Percentiles rank a stretch among this genome's conserved stretches.
Conservation (phyloP, 2,329 filamentous ascomycete genomes). For the Trichoderma sp. region DNA sequence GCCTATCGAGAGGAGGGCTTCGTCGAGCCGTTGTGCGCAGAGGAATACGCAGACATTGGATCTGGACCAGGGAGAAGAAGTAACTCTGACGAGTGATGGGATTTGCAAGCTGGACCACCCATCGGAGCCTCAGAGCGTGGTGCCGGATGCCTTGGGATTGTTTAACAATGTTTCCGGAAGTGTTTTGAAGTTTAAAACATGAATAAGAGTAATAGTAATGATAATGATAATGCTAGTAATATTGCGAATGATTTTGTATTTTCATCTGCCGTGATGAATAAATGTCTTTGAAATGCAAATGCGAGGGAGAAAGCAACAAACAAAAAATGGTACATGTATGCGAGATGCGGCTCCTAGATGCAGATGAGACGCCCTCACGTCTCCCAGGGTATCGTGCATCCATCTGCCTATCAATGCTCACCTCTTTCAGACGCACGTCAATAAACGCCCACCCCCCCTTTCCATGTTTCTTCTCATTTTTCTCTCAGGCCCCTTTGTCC, state of each 20-base stretch:
- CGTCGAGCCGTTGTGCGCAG: neutral
- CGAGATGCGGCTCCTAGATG: neutral
- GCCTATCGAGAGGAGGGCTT: constrained; percentile 11
- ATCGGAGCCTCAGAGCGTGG: neutral
- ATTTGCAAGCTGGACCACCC: constrained; percentile 25
- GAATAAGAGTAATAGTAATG: neutral
- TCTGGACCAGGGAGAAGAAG: constrained; percentile 42
- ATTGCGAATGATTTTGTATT: neutral
- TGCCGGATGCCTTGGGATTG: neutral
- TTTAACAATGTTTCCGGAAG: neutral
- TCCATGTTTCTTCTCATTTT: neutral
- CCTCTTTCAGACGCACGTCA: neutral
- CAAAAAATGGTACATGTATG: neutral
- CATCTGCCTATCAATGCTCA: neutral
- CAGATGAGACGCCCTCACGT: constrained; percentile 13
- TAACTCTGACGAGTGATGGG: constrained; percentile 41
- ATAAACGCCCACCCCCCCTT: neutral
- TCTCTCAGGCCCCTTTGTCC: neutral
- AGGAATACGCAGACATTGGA: constrained; percentile 40
- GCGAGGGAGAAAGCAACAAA: neutral
- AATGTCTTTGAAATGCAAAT: neutral
- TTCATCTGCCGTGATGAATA: neutral
- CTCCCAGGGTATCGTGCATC: constrained; percentile 20
- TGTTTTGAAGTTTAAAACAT: neutral
- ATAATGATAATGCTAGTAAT: no score